Conservation (phyloP, 2,329 filamentous ascomycete genomes). For the Phialophora expanda region DNA sequence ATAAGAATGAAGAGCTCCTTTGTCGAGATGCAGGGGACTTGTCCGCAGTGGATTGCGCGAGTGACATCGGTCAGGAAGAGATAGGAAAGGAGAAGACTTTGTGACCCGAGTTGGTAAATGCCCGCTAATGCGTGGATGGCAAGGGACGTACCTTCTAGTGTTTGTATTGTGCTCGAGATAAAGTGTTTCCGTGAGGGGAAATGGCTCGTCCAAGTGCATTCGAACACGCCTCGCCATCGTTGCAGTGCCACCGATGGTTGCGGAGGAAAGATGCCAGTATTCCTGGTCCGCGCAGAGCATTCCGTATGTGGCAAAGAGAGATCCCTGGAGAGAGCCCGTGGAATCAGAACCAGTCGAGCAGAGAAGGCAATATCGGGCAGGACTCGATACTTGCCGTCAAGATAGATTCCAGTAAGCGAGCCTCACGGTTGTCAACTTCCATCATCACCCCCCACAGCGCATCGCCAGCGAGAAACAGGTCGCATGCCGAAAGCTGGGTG, state of each 20-base stretch:
- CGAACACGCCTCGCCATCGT: constrained; percentile 3
- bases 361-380: no score
- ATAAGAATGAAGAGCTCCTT: constrained; percentile 23
- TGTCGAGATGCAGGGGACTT: constrained; percentile 13
- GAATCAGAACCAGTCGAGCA: constrained; percentile 10
- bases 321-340: no score
- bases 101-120: neutral
- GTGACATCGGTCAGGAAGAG: constrained; percentile 17
- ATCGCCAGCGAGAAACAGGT: constrained; percentile 14
- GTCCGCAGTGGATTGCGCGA: constrained; percentile 16
- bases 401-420: constrained; percentile 19
- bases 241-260: constrained; percentile 9
- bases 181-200: no score
- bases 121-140: no score
- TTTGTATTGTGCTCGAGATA: no score
- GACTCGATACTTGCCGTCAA: constrained; percentile 12
- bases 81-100: constrained; percentile 5
- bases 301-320: constrained; percentile 6
- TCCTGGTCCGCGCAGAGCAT: constrained; percentile 14
- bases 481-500: constrained; percentile 5
- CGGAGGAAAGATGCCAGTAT: constrained; percentile 4
- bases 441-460: constrained; percentile 24
- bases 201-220: constrained; percentile 1
- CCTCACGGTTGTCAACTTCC: constrained; percentile 25
- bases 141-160: no score